These are phyloP conservation scores for Phytophthora foliorum DNA, from an alignment of 352 stramenopile genomes.

Conservation along the genomic window DNA sequence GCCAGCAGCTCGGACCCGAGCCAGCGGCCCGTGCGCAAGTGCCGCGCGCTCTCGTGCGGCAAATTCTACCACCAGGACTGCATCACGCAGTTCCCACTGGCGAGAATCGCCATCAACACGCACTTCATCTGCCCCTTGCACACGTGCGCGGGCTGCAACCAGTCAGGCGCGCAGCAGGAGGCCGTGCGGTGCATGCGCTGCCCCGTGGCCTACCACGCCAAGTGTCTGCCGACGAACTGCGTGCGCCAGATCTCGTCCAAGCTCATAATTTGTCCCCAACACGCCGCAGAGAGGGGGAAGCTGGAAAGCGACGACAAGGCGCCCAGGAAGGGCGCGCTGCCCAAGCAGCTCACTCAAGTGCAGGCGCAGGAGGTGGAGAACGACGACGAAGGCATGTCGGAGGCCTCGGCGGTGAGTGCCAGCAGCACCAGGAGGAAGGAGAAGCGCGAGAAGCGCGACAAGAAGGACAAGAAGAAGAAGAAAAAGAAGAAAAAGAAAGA, in stretches of 20 bases:
- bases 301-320: constrained; percentile 13
- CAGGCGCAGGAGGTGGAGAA: constrained; percentile 33
- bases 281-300: constrained; percentile 27
- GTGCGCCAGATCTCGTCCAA: constrained; percentile 70
- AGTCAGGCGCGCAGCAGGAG: constrained; percentile 83
- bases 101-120: constrained; percentile 75
- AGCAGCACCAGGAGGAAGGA: constrained; percentile 55
- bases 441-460: constrained; percentile 67
- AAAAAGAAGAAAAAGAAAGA: constrained; percentile 57
- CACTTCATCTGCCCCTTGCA: constrained; percentile 90
- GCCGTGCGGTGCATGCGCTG: constrained; percentile 84
- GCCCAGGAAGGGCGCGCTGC: background rate
- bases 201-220: constrained; percentile 83
- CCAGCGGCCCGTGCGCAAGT: constrained; percentile 68
- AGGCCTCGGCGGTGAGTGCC: constrained; percentile 47
- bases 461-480: constrained; percentile 67
- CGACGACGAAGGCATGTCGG: constrained; percentile 45
- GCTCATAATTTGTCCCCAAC: constrained; percentile 81
- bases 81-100: constrained; percentile 82
- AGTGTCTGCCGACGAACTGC: constrained; percentile 71
- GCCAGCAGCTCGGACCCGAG: constrained; percentile 5
- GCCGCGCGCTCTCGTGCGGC: constrained; percentile 81
- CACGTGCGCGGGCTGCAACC: constrained; percentile 80
- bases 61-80: constrained; percentile 90
- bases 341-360: constrained; percentile 15